Evolutionary conservation across 2,329 filamentous ascomycete genomes (phyloP).

Genomic region (Neofusicoccum umdonicola): DNA sequence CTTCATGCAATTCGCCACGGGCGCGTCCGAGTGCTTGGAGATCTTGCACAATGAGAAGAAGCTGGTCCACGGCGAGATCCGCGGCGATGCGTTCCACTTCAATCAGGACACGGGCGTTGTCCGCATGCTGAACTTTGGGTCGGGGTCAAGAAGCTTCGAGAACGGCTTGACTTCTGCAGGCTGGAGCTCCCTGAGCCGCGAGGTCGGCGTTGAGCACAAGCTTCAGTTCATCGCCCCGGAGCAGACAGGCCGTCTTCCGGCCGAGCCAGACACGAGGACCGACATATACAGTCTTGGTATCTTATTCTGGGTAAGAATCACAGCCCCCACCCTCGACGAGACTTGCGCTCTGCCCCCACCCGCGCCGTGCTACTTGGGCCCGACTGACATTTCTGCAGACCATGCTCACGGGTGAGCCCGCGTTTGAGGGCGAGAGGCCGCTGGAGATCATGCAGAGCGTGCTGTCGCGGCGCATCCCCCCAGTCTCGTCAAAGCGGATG

Average conservation of each 20-base stretch:
- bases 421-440: slow-evolving; percentile 75
- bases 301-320: slow-evolving; percentile 70
- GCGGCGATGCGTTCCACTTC: slow-evolving; percentile 89
- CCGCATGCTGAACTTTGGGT: slow-evolving; percentile 80
- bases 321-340: too few relatives aligned
- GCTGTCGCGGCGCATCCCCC: slow-evolving; percentile 72
- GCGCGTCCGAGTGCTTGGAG: slow-evolving; percentile 80
- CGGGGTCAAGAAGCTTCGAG: slow-evolving; percentile 83
- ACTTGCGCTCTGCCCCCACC: too few relatives aligned
- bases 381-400: not conserved
- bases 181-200: slow-evolving; percentile 79
- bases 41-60: slow-evolving; percentile 86
- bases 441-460: slow-evolving; percentile 92
- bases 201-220: slow-evolving; percentile 84
- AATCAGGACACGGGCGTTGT: slow-evolving; percentile 68
- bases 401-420: slow-evolving; percentile 73
- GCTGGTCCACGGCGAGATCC: slow-evolving; percentile 85
- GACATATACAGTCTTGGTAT: slow-evolving; percentile 93
- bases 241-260: slow-evolving; percentile 88
- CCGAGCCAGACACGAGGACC: slow-evolving; percentile 85
- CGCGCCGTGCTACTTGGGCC: too few relatives aligned
- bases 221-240: slow-evolving; percentile 90
- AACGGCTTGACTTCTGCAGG: slow-evolving; percentile 80
- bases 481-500: slow-evolving; percentile 71
- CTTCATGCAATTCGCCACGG: slow-evolving; percentile 90